These are phyloP conservation scores for Parascedosporium putredinis DNA, from an alignment of 2,329 filamentous ascomycete species.

Conservation along the genomic window DNA sequence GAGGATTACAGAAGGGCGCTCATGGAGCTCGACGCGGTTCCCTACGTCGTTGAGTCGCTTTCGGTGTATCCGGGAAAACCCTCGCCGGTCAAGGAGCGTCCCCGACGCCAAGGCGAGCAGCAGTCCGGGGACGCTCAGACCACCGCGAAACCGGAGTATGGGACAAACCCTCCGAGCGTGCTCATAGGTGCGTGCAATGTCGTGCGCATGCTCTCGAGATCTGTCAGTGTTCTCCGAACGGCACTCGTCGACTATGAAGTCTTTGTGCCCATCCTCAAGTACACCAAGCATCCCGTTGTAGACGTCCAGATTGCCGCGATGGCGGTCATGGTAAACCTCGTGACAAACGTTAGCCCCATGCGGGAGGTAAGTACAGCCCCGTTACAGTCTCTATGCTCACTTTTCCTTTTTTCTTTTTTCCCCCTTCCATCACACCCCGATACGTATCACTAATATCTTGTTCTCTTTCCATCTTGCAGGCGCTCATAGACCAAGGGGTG, in stretches of 20 bases:
- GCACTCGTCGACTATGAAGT: conserved; percentile 79
- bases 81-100: conserved; percentile 29
- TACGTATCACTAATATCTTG: background rate
- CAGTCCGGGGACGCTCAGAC: conserved; percentile 21
- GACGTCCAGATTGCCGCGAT: conserved; percentile 82
- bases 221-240: conserved; percentile 73
- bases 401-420: conserved; percentile 1
- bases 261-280: conserved; percentile 62
- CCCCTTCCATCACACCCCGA: background rate
- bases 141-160: conserved; percentile 40
- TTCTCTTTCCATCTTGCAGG: conserved; percentile 30
- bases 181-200: conserved; percentile 78
- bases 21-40: conserved; percentile 69
- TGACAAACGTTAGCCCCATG: conserved; percentile 85
- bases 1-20: conserved; percentile 77
- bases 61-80: conserved; percentile 43
- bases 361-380: conserved; percentile 70
- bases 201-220: conserved; percentile 71
- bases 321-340: conserved; percentile 72
- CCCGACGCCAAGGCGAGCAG: conserved; percentile 17
- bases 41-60: conserved; percentile 76
- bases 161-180: conserved; percentile 64
- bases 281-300: conserved; percentile 64
- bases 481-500: conserved; percentile 63
- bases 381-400: too few species aligned